Conservation (phyloP, 2,329 filamentous ascomycete genomes). For the Aspergillus neotritici region DNA sequence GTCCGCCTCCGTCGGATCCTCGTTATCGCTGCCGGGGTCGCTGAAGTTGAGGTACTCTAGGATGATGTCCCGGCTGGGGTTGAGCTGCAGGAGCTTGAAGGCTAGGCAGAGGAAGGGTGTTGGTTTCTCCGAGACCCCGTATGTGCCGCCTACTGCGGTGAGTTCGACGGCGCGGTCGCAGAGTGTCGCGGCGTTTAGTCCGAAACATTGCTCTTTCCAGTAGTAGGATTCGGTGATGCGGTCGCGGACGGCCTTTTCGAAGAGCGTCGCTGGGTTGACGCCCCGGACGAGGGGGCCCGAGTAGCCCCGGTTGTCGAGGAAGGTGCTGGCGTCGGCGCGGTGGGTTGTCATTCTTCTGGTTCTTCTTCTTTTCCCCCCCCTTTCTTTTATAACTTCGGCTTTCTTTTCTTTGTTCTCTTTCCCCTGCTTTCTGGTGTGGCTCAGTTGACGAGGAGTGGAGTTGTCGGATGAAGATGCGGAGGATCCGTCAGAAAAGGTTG, state of each 20-base stretch:
- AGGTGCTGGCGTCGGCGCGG: constrained; percentile 67
- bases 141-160: constrained; percentile 78
- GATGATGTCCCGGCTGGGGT: constrained; percentile 71
- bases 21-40: constrained; percentile 58
- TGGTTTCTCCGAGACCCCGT: constrained; percentile 76
- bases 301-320: constrained; percentile 89
- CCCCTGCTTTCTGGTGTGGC: neutral
- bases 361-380: too few species aligned
- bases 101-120: constrained; percentile 87
- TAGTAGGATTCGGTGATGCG: constrained; percentile 94
- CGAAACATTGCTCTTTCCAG: constrained; percentile 99
- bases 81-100: constrained; percentile 89
- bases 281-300: constrained; percentile 71
- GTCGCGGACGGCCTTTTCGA: constrained; percentile 93
- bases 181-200: constrained; percentile 72
- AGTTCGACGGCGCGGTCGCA: constrained; percentile 87
- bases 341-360: constrained; percentile 46
- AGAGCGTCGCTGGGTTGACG: constrained; percentile 88
- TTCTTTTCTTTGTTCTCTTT: too few species aligned
- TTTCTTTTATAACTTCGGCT: too few species aligned
- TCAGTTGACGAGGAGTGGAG: constrained; percentile 1
- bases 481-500: constrained; percentile 4
- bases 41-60: constrained; percentile 72
- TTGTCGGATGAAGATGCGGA: neutral
- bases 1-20: constrained; percentile 18